Conservation (phyloP, 2,329 filamentous ascomycete species). For the Fusarium torulosum region DNA sequence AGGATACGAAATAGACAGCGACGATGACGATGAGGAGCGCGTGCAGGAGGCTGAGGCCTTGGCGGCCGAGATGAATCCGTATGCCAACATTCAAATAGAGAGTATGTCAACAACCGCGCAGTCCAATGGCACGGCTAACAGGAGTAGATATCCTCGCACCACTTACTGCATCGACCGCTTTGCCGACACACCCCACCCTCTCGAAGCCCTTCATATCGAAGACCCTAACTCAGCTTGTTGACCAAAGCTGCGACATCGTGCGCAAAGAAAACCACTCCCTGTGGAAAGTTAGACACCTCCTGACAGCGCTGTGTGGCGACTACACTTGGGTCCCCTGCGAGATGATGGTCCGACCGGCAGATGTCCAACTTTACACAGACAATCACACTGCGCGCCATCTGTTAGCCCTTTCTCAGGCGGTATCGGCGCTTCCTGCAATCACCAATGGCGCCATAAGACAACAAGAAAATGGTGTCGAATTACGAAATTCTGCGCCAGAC, state of each 20-base stretch:
- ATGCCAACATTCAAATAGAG: conserved; percentile 77
- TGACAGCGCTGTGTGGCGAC: conserved; percentile 81
- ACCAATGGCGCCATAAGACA: conserved; percentile 45
- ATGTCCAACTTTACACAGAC: conserved; percentile 67
- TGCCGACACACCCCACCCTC: conserved; percentile 79
- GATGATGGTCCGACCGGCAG: conserved; percentile 67
- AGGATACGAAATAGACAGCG: conserved; percentile 80
- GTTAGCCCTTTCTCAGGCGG: conserved; percentile 47
- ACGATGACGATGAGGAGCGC: conserved; percentile 76
- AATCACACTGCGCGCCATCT: conserved; percentile 58
- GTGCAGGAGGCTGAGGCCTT: conserved; percentile 70
- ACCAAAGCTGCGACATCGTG: conserved; percentile 77
- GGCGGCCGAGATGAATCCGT: conserved; percentile 79
- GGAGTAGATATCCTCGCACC: conserved; percentile 77
- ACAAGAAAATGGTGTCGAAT: conserved; percentile 26
- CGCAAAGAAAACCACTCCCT: conserved; percentile 80
- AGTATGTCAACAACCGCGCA: conserved; percentile 61
- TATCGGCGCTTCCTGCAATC: conserved; percentile 27
- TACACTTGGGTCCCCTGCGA: conserved; percentile 75
- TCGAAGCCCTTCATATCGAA: conserved; percentile 80
- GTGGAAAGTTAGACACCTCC: conserved; percentile 79
- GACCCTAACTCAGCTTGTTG: conserved; percentile 77
- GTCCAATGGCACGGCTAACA: conserved; percentile 46
- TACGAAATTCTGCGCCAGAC: conserved; percentile 11
- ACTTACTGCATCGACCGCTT: conserved; percentile 78